Conservation (phyloP, 2,329 filamentous ascomycete species). For the Fusarium clavum region DNA sequence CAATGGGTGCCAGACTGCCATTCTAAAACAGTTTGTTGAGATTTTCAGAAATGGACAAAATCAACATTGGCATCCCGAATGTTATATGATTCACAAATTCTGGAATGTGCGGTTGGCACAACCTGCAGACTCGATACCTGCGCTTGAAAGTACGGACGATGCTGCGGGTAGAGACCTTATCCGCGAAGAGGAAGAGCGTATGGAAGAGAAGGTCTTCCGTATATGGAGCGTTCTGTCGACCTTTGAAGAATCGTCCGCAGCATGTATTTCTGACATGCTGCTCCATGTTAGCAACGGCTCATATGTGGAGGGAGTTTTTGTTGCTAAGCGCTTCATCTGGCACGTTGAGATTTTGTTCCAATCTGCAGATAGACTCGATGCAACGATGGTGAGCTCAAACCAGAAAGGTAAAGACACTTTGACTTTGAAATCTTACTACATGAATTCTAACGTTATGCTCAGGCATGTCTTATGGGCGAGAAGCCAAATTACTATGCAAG, state of each 20-base stretch:
- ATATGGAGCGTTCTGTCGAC: conserved; percentile 98
- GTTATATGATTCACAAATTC: conserved; percentile 99
- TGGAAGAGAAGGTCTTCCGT: conserved; percentile 97
- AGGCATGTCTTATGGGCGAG: conserved; percentile 91
- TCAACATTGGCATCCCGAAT: conserved; percentile 99
- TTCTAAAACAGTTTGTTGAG: conserved; percentile 98
- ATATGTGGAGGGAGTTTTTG: conserved; percentile 93
- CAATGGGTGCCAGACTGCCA: conserved; percentile 96
- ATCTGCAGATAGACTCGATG: conserved; percentile 87
- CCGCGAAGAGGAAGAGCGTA: conserved; percentile 86
- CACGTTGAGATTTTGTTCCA: conserved; percentile 94
- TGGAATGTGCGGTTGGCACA: conserved; percentile 93
- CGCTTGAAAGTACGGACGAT: conserved; percentile 58
- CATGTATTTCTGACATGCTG: conserved; percentile 99
- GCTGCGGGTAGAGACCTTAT: conserved; percentile 78
- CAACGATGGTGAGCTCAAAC: conserved; percentile 73
- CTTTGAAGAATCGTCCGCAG: conserved; percentile 97
- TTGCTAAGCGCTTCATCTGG: conserved; percentile 95
- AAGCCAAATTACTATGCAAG: conserved; percentile 99
- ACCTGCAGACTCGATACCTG: conserved; percentile 63
- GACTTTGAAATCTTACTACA: not conserved
- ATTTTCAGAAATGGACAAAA: conserved; percentile 98
- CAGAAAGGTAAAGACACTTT: conserved; percentile 74
- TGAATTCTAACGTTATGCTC: conserved; percentile 32
- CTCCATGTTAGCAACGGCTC: conserved; percentile 97